Evolutionary conservation across 192 early-diverging fungal genomes (phyloP).

Genomic region (Coemansia sp.): DNA sequence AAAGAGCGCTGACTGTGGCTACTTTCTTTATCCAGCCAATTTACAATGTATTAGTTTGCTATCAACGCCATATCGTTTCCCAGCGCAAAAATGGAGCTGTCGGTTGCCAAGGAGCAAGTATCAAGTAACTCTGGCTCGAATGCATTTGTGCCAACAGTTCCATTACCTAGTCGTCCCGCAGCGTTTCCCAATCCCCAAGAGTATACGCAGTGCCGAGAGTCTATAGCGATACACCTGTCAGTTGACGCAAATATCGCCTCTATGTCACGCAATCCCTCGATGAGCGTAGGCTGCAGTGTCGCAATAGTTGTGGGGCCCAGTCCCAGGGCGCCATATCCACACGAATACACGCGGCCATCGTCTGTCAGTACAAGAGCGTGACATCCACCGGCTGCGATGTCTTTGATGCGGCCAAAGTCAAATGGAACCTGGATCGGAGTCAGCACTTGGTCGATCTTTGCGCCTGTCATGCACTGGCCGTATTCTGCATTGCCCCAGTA

Average conservation of each 20-base stretch:
- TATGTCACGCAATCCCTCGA: slow-evolving; percentile 43
- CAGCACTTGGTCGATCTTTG: slow-evolving; percentile 54
- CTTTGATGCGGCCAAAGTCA: slow-evolving; percentile 32
- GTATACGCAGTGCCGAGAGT: slow-evolving; percentile 14
- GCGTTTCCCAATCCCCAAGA: slow-evolving; percentile 49
- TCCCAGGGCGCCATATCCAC: slow-evolving; percentile 70
- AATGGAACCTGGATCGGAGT: slow-evolving; percentile 56
- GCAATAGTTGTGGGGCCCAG: slow-evolving; percentile 50
- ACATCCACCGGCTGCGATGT: slow-evolving; percentile 69
- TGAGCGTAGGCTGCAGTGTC: slow-evolving; percentile 47
- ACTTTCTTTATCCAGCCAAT: neutral
- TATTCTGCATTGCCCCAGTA: slow-evolving; percentile 79
- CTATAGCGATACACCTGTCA: slow-evolving; percentile 49
- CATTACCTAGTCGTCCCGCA: slow-evolving; percentile 33
- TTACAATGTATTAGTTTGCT: neutral
- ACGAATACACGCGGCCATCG: slow-evolving; percentile 60
- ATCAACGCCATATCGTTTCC: slow-evolving; percentile 49
- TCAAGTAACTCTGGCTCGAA: slow-evolving; percentile 18
- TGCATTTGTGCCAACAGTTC: slow-evolving; percentile 6
- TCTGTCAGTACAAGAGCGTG: slow-evolving; percentile 58
- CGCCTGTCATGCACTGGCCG: slow-evolving; percentile 65
- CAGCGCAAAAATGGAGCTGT: slow-evolving; percentile 27
- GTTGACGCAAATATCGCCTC: slow-evolving; percentile 58
- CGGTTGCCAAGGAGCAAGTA: slow-evolving; percentile 6
- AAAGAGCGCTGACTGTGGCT: neutral